Percentiles rank a stretch among this genome's conserved stretches.
Conservation (phyloP, 2,329 filamentous ascomycete species). For the Madurella fahalii region DNA sequence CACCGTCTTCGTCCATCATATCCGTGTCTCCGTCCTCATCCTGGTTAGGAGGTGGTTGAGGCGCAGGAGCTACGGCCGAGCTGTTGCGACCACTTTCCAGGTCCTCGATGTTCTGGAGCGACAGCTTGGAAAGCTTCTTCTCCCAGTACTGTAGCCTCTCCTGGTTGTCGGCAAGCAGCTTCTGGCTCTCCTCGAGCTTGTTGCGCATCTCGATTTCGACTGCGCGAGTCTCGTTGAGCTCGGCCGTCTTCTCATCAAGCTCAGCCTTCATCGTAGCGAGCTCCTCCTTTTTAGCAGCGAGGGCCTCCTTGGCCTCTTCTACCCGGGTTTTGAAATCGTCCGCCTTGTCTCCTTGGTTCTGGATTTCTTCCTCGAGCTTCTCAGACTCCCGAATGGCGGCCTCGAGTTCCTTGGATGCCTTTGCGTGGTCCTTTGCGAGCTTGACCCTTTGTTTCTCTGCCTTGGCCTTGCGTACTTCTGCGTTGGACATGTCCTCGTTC, state of each 20-base stretch:
- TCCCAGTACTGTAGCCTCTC: constrained; percentile 82
- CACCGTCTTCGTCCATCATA: constrained; percentile 23
- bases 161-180: constrained; percentile 79
- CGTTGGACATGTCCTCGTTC: constrained; percentile 75
- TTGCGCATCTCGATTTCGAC: constrained; percentile 97
- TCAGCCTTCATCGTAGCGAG: constrained; percentile 76
- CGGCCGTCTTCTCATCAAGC: constrained; percentile 77
- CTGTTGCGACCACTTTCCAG: constrained; percentile 42
- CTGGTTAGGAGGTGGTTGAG: constrained; percentile 26
- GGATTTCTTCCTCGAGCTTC: constrained; percentile 72
- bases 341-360: constrained; percentile 70
- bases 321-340: constrained; percentile 68
- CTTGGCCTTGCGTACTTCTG: constrained; percentile 85
- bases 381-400: constrained; percentile 69
- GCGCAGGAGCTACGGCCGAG: constrained; percentile 18
- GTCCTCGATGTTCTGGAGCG: constrained; percentile 75
- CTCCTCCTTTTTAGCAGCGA: constrained; percentile 76
- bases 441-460: constrained; percentile 89
- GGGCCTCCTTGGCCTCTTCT: constrained; percentile 75
- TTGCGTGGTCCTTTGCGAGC: constrained; percentile 75
- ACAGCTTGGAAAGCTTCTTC: constrained; percentile 81
- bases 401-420: constrained; percentile 75
- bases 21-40: constrained; percentile 21
- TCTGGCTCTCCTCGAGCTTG: constrained; percentile 94
- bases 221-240: constrained; percentile 84